Base-by-base conservation (phyloP, 208 protist species). In the Crithidia fasciculata region DNA sequence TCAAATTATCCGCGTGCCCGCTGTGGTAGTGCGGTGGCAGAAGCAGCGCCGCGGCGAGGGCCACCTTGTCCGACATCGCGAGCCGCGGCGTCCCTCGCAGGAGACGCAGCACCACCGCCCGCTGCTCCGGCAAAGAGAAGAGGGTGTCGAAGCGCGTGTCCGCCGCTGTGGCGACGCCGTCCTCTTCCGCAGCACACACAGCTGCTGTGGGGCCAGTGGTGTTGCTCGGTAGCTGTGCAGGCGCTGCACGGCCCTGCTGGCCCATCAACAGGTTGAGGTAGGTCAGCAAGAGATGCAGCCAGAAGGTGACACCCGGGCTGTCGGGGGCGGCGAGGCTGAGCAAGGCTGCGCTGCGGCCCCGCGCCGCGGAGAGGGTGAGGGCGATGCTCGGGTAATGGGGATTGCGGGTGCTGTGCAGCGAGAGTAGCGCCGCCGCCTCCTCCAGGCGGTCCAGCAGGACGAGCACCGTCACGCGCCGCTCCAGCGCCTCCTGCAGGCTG, bases 401-500 rank as follows among this genome's bases (percentile, higher is more conserved):
- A 65, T 92, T 81, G 57, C 68, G 66, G 13, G 69, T 49, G 64
- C 72, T 78, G 80, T 91, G 79, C 69, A 78, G 67, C 9, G 75
- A 72, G 3, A 96, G 76, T 65, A 96, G 62, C 71, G 83, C 62
- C 13, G 86, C 78, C 2, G 91, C 91, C 44, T 88, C 83, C 2
- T 68, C 70, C 8, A 90, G 69, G 2, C 68, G 74, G 28, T 80
- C 81, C 73, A 93, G 74, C 50, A 89, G 73, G 9, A 89, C 78
- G 18, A 94, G 81, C 69, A 96, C 75, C 55, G 86, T 82, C 37
- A 89, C 87, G 18, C 89, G 87, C 28, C 92, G 87, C 76, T 96
- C 92, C 61, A 96, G 74, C 65, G 86, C 86, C 59, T 92, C 89
- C 59, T 93, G 85, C 43, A 88, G 61, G 28, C 74, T 85, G 41